Base-by-base conservation (phyloP, 1,284 basidiomycete genomes). In the Porodaedalea pini region DNA sequence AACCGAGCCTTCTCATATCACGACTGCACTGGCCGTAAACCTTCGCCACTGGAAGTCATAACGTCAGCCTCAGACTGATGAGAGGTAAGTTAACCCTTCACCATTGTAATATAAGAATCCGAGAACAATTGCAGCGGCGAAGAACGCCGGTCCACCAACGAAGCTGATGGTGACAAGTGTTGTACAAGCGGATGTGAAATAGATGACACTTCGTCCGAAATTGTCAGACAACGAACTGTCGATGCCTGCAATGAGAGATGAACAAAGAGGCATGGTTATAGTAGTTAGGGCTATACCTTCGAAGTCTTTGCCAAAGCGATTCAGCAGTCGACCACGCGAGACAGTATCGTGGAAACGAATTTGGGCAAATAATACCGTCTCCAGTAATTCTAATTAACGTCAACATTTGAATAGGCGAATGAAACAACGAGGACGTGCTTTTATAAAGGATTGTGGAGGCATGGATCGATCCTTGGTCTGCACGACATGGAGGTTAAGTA, bases 321-420 rank as follows among this genome's bases (percentile, higher is more conserved):
- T 95, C 37, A 95, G 73, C 5, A 95, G 74, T 11, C 92, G 83
- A 5, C 94, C 94, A 45, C 92, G 83, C 50, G 88, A 91, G 2
- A 93, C 85, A 0, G 93, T 97, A 67, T 98, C 94, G 67, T 96
- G 94, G 80, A 97, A 97, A 25, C 94, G 84, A 52, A 97, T 86
- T 41, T 92, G 86, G 1, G 95, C 94, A 64, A 94, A 94, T 1
- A 99, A 75, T 8, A 98, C 87, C 0, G 87, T 74, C 68, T 94
- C 87, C 40, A 98, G 78, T 49, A 99, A 79, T 39, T 73, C 85
- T 82, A 61, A 69, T 40, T 5, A 31, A 53, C 11, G 15, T 67
- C 4, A 68, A 61, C 40, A 63, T 63, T 15, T 63, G 47, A 19
- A 19, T 4, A 56, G 51, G 21, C 17, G 21, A 32, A n/a, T n/a